These are phyloP conservation scores for Lepiota brunneoincarnata DNA, from an alignment of 768 basidiomycete genomes.

Conservation along the genomic window DNA sequence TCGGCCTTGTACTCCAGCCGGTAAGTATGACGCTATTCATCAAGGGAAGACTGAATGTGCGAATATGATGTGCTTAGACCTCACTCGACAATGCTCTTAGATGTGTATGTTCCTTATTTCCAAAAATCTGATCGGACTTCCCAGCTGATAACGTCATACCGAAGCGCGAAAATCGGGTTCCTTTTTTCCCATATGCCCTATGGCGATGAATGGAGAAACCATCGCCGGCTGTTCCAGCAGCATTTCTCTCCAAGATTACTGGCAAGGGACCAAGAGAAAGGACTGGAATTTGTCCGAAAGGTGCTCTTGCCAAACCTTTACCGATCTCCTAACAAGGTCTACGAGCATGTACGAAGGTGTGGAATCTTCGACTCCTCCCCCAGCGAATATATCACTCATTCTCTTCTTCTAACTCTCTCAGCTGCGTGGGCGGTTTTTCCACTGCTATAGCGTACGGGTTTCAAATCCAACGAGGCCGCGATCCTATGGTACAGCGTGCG, in stretches of 20 bases:
- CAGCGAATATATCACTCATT: too few species aligned
- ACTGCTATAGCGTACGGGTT: conserved; percentile 2
- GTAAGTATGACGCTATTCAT: background rate
- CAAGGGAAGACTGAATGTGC: background rate
- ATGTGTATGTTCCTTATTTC: background rate
- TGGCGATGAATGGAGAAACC: conserved; percentile 33
- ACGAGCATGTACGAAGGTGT: background rate
- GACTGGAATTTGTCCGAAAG: background rate
- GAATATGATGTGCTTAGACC: background rate
- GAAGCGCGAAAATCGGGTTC: background rate
- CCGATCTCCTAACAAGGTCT: background rate
- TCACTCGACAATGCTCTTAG: background rate
- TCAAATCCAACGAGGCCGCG: background rate
- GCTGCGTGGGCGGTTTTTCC: background rate
- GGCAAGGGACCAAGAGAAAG: conserved; percentile 5
- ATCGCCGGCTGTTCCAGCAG: conserved; percentile 37
- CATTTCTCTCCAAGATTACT: conserved; percentile 25
- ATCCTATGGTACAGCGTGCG: background rate
- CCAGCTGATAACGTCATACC: background rate
- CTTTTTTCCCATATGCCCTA: conserved; percentile 8
- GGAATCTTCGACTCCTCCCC: too few species aligned
- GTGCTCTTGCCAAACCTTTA: background rate
- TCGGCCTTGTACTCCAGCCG: conserved; percentile 12
- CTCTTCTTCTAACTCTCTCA: background rate
- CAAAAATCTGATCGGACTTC: background rate